Evolutionary conservation across 495 filamentous ascomycete genomes (phyloP).

Genomic region (Staphylotrichum longicolle): DNA sequence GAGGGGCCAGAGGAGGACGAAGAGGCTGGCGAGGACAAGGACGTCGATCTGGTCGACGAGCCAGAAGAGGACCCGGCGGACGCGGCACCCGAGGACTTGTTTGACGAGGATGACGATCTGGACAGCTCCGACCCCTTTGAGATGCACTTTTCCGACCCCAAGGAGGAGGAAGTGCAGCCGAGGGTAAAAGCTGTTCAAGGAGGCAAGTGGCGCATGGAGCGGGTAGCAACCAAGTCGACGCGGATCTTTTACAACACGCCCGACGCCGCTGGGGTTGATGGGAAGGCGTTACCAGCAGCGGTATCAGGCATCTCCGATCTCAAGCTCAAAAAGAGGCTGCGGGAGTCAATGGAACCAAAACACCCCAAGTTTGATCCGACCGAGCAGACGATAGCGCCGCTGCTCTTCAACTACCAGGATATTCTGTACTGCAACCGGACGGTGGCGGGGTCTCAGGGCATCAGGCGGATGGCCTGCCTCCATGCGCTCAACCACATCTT

Average conservation of each 20-base stretch:
- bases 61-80: constrained; percentile 48
- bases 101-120: constrained; percentile 51
- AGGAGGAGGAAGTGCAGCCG: constrained; percentile 54
- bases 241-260: constrained; percentile 42
- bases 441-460: constrained; percentile 57
- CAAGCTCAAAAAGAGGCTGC: constrained; percentile 59
- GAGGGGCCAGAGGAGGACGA: constrained; percentile 21
- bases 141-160: constrained; percentile 66
- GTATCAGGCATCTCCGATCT: constrained; percentile 46
- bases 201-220: constrained; percentile 59
- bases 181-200: constrained; percentile 53
- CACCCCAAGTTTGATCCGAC: constrained; percentile 46
- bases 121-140: constrained; percentile 72
- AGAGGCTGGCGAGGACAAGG: constrained; percentile 26
- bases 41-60: constrained; percentile 30
- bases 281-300: constrained; percentile 25
- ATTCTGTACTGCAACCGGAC: constrained; percentile 72
- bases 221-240: constrained; percentile 42
- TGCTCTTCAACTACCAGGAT: constrained; percentile 77
- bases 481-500: constrained; percentile 89
- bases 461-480: constrained; percentile 72
- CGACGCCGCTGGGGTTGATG: constrained; percentile 25
- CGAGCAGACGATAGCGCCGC: constrained; percentile 54
- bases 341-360: constrained; percentile 32
- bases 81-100: constrained; percentile 34